phyloP scores from a whole-genome alignment of 441 rosid species.

The Heliophila coronopifolia region DNA sequence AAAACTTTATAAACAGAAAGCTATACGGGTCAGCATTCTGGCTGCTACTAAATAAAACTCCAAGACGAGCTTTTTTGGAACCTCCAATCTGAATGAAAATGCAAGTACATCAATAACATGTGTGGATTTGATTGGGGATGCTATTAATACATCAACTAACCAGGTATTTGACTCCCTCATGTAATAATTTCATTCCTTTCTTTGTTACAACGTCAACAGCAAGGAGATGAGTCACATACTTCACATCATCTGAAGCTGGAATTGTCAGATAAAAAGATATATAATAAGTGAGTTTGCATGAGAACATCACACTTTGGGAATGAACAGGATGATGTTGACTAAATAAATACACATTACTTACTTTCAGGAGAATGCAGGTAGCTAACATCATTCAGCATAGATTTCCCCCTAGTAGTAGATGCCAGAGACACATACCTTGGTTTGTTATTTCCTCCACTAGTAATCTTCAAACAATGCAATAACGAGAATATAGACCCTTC shows the following conservation, averaged over 20 bases:
- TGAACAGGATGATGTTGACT: slow-evolving; percentile 10
- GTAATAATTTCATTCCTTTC: slow-evolving; percentile 79
- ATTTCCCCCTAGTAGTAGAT: slow-evolving; percentile 52
- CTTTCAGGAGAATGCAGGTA: slow-evolving; percentile 89
- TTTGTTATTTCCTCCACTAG: slow-evolving; percentile 56
- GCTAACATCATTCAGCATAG: slow-evolving; percentile 56
- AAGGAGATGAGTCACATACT: slow-evolving; percentile 94
- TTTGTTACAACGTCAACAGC: slow-evolving; percentile 62
- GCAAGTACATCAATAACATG: slow-evolving; percentile 22
- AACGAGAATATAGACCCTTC: slow-evolving; percentile 12
- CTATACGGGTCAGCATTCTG: slow-evolving; percentile 43
- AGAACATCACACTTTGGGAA: slow-evolving; percentile 17
- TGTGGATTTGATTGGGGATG: slow-evolving; percentile 11
- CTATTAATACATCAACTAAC: slow-evolving; percentile 35
- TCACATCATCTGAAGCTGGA: slow-evolving; percentile 75
- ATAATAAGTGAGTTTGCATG: slow-evolving; percentile 23
- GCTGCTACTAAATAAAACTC: slow-evolving; percentile 65
- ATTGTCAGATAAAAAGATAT: slow-evolving; percentile 25
- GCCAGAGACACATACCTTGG: slow-evolving; percentile 66
- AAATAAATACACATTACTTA: slow-evolving; percentile 37
- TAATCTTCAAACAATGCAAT: slow-evolving; percentile 48
- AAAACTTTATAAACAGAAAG: slow-evolving; percentile 60
- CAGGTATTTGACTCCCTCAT: slow-evolving; percentile 84
- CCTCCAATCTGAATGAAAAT: slow-evolving; percentile 62
- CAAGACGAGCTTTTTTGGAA: slow-evolving; percentile 73